phyloP scores from a whole-genome alignment of 2,329 filamentous ascomycete species.

The Fusarium proliferatum region DNA sequence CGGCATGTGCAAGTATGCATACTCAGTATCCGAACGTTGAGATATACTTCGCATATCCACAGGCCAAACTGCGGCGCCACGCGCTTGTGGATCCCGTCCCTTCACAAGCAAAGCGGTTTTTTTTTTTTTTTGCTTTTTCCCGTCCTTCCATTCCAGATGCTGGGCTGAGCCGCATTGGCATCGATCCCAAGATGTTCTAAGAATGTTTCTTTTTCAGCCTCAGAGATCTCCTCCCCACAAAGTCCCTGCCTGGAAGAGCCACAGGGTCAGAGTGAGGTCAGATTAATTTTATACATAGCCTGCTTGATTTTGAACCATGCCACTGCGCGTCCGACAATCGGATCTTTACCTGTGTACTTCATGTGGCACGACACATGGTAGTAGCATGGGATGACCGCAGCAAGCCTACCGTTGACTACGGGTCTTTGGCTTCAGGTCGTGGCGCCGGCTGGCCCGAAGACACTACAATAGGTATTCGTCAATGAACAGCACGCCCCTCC shows the following conservation, averaged over 20 bases:
- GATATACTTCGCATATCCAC: constrained; percentile 33
- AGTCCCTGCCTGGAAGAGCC: constrained; percentile 10
- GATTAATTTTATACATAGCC: constrained; percentile 14
- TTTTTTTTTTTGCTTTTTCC: constrained; percentile 21
- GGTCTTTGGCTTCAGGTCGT: constrained; percentile 36
- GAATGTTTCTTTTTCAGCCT: constrained; percentile 41
- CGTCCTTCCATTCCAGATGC: constrained; percentile 35
- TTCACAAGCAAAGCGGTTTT: constrained; percentile 1
- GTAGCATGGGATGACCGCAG: constrained; percentile 35
- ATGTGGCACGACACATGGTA: constrained; percentile 44
- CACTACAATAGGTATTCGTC: constrained; percentile 6
- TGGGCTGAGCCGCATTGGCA: constrained; percentile 40
- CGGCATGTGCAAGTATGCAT: constrained; percentile 27
- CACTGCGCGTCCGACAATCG: constrained; percentile 24
- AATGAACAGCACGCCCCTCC: constrained; percentile 20
- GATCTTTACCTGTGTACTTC: constrained; percentile 28
- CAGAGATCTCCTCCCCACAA: constrained; percentile 32
- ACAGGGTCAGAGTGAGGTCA: constrained; percentile 1
- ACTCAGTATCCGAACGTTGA: constrained; percentile 2
- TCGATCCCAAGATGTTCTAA: constrained; percentile 32
- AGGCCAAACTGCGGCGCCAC: constrained; percentile 36
- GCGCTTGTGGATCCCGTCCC: constrained; percentile 39
- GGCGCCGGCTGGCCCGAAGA: constrained; percentile 33
- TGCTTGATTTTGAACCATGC: constrained; percentile 22
- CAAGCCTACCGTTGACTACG: constrained; percentile 33